A percentile compares a stretch with the other conserved stretches of the same genome.
Conservation (phyloP, 495 filamentous ascomycete genomes). For the Talaromyces thailandensis region DNA sequence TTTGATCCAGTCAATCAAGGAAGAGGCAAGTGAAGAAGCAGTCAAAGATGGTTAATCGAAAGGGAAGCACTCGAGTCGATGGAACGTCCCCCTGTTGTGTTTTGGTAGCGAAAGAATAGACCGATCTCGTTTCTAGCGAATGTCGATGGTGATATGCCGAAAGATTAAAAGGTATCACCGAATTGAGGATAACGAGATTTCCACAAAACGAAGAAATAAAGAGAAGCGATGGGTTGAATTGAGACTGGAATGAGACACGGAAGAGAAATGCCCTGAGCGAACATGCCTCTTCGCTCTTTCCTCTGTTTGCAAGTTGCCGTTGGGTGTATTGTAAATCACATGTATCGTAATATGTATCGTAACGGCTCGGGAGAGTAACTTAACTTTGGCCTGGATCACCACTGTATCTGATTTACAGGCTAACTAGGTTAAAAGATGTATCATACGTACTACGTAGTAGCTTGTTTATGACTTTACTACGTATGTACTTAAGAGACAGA, state of each 20-base stretch:
- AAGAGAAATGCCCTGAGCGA: neutral
- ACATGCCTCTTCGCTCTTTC: slow-evolving; percentile 3
- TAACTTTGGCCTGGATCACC: neutral
- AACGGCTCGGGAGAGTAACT: neutral
- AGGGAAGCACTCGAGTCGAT: neutral
- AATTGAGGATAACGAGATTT: neutral
- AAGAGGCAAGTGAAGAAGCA: neutral
- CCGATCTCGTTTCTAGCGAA: neutral
- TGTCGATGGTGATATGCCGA: slow-evolving; percentile 2
- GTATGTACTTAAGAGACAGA: no score
- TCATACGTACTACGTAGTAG: no score
- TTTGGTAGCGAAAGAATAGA: neutral
- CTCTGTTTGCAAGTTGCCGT: neutral
- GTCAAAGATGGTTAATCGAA: neutral
- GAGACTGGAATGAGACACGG: neutral
- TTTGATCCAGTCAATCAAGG: neutral
- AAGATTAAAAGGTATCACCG: neutral
- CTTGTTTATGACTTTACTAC: no score
- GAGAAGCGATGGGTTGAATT: neutral
- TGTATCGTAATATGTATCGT: neutral
- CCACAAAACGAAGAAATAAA: neutral
- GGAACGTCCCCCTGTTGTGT: neutral
- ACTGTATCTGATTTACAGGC: neutral
- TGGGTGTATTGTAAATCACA: neutral
- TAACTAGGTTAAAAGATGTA: no score